These are phyloP conservation scores for Fusarium hainanense DNA, from an alignment of 2,329 filamentous ascomycete species.

Conservation along the genomic window DNA sequence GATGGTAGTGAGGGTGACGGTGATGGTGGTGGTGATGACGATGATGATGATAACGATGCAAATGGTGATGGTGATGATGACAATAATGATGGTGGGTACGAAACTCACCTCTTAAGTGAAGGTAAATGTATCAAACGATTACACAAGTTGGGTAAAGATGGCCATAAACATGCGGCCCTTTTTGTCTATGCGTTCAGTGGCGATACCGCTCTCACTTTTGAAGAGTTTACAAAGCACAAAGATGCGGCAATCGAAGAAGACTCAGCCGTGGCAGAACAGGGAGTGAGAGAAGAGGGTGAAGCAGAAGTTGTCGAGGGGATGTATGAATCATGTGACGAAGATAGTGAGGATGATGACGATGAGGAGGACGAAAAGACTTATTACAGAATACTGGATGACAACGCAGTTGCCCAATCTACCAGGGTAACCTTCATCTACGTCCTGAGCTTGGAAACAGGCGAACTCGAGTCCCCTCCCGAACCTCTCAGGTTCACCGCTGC, in stretches of 20 bases:
- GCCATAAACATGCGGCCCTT: background rate
- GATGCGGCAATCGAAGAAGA: background rate
- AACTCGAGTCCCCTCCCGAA: background rate
- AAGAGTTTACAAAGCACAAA: background rate
- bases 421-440: background rate
- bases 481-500: background rate
- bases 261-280: accelerated
- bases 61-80: background rate
- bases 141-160: background rate
- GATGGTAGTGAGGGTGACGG: too few relatives aligned
- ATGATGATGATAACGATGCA: too few relatives aligned
- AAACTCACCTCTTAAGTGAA: accelerated
- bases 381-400: background rate
- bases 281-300: background rate
- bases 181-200: background rate
- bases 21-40: too few relatives aligned
- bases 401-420: accelerated
- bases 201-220: background rate
- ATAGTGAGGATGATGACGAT: too few relatives aligned
- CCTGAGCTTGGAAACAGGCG: background rate
- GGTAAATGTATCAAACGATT: background rate
- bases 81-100: background rate
- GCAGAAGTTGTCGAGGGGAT: background rate
- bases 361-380: accelerated
- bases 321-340: background rate